Evolutionary conservation across 169 alveolate species (phyloP), one percentile per base, ranked within the genome.

Genomic region (Toxoplasma gondii): DNA sequence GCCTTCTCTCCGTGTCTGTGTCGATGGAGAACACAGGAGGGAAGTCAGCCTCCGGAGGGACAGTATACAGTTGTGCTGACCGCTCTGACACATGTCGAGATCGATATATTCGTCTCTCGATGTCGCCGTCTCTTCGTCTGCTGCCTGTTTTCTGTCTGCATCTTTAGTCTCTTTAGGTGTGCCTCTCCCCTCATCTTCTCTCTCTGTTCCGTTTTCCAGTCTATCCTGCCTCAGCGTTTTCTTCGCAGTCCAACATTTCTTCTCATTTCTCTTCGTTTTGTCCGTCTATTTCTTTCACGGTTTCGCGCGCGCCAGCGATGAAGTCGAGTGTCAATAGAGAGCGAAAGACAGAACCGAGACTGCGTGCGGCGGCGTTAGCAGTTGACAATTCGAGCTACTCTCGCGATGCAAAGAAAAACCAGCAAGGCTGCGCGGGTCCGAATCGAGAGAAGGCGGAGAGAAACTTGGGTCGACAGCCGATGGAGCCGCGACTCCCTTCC

Each of bases 401-500:
- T 12, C 4, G 12, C 22, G 58, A 49, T 49, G 22, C 4, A 49
- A 49, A 49, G 12, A 49, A 49, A 12, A 12, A 49, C 4, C 58
- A 49, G 58, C 12, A 49, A 7, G 4, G 58, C 58, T 49, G 58
- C 22, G 58, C 4, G 58, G 12, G 12, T 4, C 12, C 58, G 58
- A 49, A 49, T 7, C 22, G 12, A 12, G 58, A 49, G 58, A 49
- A 49, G 58, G 12, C 12, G 12, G 58, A 49, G 4, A 49, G 4
- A 12, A 49, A 12, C 58, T 7, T 49, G 58, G 58, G 12, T 49
- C 58, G 58, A 49, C 58, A 49, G 12, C 4, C 2, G 86, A 44
- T 36, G 91, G 64, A 49, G 41, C 81, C 91, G n/a, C n/a, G n/a
- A 88, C 94, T 10, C 27, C 58, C 27, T 90, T 88, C 67, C 91